Evolutionary conservation across 2,329 filamentous ascomycete species (phyloP).

Genomic region (Cryphonectria radicalis): DNA sequence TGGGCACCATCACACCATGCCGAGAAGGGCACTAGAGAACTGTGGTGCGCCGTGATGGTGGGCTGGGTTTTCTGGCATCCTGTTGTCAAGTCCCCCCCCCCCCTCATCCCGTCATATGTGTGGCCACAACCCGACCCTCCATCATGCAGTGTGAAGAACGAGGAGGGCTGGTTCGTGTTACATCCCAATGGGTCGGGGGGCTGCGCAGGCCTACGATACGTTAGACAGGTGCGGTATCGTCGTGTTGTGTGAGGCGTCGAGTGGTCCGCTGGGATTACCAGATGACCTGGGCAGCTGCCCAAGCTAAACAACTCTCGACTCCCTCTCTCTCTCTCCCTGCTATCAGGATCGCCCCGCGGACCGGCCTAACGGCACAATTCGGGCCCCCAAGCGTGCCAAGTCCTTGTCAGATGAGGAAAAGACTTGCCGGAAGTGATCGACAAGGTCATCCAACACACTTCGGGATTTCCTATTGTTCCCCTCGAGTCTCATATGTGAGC

Average conservation of each 20-base stretch:
- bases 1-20: not conserved
- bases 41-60: not conserved
- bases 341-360: not conserved
- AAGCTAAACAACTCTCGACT: conserved; percentile 3
- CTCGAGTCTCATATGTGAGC: not conserved
- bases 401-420: conserved; percentile 19
- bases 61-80: conserved; percentile 8
- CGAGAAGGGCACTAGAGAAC: not conserved
- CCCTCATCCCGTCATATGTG: not conserved
- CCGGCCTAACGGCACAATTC: not conserved
- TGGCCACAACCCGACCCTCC: conserved; percentile 10
- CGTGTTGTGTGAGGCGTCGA: conserved; percentile 6
- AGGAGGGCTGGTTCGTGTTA: conserved; percentile 19
- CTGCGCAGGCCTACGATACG: conserved; percentile 25
- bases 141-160: not conserved
- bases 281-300: conserved; percentile 18
- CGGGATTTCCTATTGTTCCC: not conserved
- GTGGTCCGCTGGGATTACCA: conserved; percentile 8
- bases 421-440: conserved; percentile 8
- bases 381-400: conserved; percentile 8
- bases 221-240: conserved; percentile 5
- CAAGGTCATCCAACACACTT: not conserved
- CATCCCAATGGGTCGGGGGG: conserved; percentile 22
- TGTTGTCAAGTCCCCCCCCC: not conserved
- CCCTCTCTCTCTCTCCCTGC: not conserved